Evolutionary conservation across 345 rosid species (phyloP).

Genomic region (Hibiscus mutabilis): DNA sequence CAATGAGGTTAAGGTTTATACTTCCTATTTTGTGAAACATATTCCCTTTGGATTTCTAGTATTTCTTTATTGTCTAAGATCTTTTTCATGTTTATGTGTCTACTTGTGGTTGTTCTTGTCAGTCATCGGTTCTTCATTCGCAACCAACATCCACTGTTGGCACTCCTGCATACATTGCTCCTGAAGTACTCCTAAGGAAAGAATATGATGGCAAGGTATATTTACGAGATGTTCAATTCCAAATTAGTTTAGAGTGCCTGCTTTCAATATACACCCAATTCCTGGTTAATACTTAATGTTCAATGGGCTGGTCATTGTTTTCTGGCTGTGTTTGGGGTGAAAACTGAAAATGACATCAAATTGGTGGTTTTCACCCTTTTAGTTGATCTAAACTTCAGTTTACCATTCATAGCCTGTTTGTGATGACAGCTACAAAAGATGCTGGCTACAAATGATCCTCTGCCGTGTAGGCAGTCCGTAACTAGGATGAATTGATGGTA

Average conservation of each 20-base stretch:
- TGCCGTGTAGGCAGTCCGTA: not conserved
- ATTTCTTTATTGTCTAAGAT: not conserved
- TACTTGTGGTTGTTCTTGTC: conserved; percentile 11
- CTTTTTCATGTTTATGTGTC: not conserved
- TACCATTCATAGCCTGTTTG: not conserved
- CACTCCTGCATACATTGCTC: conserved; percentile 97
- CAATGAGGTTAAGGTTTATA: not conserved
- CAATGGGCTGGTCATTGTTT: not conserved
- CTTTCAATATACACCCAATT: not conserved
- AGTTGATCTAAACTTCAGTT: not conserved
- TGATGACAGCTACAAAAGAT: not conserved
- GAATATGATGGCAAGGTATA: conserved; percentile 97
- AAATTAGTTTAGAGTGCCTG: not conserved
- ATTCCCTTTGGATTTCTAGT: not conserved
- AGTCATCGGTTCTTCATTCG: conserved; percentile 96
- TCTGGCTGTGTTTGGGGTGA: not conserved
- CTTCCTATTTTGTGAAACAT: not conserved
- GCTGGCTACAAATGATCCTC: not conserved
- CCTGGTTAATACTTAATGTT: not conserved
- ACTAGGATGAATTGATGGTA: not conserved
- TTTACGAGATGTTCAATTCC: not conserved
- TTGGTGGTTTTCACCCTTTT: not conserved
- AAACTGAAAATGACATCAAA: not conserved
- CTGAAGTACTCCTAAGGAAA: conserved; percentile 82
- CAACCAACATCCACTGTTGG: conserved; percentile 98